A percentile compares a stretch with the other conserved stretches of the same genome.
These are phyloP conservation scores for Skeletonema marinoi DNA, from an alignment of 108 stramenopile genomes.

Conservation along the genomic window DNA sequence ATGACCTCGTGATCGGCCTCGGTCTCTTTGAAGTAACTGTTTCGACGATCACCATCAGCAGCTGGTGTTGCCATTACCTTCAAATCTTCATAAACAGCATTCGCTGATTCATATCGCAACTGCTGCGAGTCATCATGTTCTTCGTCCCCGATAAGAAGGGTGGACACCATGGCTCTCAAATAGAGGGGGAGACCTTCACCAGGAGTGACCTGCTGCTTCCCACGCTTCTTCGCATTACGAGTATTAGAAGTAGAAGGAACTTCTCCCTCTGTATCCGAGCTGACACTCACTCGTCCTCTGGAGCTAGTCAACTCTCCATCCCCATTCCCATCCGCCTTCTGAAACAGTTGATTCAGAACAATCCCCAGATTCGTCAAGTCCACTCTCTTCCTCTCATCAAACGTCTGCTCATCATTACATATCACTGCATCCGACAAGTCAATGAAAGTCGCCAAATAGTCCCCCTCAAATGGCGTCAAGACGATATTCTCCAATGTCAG, in stretches of 20 bases:
- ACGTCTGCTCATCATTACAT: slow-evolving; percentile 4
- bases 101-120: slow-evolving; percentile 13
- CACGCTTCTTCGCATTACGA: slow-evolving; percentile 4
- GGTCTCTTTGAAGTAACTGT: not conserved
- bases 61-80: slow-evolving; percentile 12
- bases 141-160: slow-evolving; percentile 5
- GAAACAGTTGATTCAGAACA: slow-evolving; percentile 24
- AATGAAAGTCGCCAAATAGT: slow-evolving; percentile 31
- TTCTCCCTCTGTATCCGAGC: not conserved
- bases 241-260: too few species aligned
- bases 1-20: not conserved
- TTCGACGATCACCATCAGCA: not conserved
- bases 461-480: slow-evolving; percentile 11
- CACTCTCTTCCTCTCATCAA: not conserved
- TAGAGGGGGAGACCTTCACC: slow-evolving; percentile 26
- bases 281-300: too few species aligned
- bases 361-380: slow-evolving; percentile 10
- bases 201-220: not conserved
- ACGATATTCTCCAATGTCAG: slow-evolving; percentile 3
- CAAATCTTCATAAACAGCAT: slow-evolving; percentile 28
- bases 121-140: not conserved
- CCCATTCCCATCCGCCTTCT: not conserved
- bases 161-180: slow-evolving; percentile 20
- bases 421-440: slow-evolving; percentile 16
- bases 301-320: not conserved